Evolutionary conservation across 768 basidiomycete genomes (phyloP), one percentile per base, ranked within the genome.

Genomic region (Artomyces pyxidatus): DNA sequence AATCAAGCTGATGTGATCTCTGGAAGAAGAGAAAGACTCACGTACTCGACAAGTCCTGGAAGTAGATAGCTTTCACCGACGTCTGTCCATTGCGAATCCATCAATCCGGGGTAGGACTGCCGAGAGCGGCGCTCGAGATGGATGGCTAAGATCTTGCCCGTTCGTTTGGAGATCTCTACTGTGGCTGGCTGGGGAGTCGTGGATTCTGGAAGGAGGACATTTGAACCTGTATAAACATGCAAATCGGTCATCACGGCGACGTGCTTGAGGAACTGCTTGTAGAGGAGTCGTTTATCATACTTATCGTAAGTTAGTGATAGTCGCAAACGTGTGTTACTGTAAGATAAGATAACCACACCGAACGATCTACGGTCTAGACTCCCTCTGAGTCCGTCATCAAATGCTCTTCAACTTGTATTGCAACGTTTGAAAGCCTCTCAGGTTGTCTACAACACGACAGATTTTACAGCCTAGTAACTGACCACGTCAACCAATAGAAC

Each of bases 21-120:
- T 16, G 19, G 42, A 2, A 8, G 17, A 17, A 27, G n/a, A n/a
- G 12, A 10, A 2, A 37, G n/a, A 32, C 23, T 7, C 12, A 67
- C 76, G 55, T 55, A 77, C 77, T 80, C 78, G 37, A 80, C 72
- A 10, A 79, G 65, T 6, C 78, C 78, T 1, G 78, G 78, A 1
- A 80, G 60, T n/a, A 80, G 61, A 37, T 63, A 55, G 30, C 68
- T 60, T 42, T 70, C 61, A 3, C 67, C 71, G 6, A 65, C 63
- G 49, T 72, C 69, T 11, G 71, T 49, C 50, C 58, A 65, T 25
- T 68, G 57, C 29, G 48, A 54, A 17, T 65, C 64, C 7, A 37
- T 22, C 22, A 64, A 52, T 23, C 58, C 50, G 4, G 60, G 59
- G 23, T 61, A 65, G 17, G 45, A 48, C 12, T 51, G 42, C 21